A percentile compares a stretch with the other conserved stretches of the same genome.
Evolutionary conservation across 2,329 filamentous ascomycete genomes (phyloP).

Genomic region (Stagonosporopsis chrysanthemi): DNA sequence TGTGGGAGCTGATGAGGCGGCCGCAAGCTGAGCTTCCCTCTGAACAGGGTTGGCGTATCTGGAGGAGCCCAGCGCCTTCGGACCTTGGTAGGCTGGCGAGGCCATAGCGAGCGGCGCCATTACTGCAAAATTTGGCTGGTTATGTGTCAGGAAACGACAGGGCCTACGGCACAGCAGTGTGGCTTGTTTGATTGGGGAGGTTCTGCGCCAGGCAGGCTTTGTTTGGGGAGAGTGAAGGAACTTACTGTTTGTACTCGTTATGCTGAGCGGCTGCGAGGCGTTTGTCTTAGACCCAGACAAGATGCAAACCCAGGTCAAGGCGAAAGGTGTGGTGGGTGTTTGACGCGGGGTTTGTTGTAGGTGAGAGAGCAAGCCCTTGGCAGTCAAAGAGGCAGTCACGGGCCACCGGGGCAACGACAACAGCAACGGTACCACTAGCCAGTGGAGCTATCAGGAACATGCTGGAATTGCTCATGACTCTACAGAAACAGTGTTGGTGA

Average conservation of each 20-base stretch:
- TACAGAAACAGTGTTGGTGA: slow-evolving; percentile 3
- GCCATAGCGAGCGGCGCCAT: neutral
- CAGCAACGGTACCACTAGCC: neutral
- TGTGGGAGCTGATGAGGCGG: slow-evolving; percentile 14
- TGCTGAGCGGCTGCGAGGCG: neutral
- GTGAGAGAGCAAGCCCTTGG: slow-evolving; percentile 9
- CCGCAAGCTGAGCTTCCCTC: slow-evolving; percentile 14
- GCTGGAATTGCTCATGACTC: neutral
- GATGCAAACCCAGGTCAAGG: neutral
- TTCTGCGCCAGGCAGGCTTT: neutral
- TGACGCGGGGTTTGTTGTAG: neutral
- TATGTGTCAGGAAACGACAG: neutral
- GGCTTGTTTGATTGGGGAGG: neutral
- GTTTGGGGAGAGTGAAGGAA: neutral
- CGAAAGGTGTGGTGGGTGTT: neutral
- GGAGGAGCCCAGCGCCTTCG: slow-evolving; percentile 24
- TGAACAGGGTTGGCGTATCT: slow-evolving; percentile 29
- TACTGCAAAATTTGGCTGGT: neutral
- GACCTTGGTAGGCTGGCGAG: slow-evolving; percentile 13
- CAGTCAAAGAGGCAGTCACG: neutral
- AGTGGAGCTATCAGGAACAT: neutral
- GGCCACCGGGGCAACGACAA: neutral
- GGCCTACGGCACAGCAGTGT: neutral
- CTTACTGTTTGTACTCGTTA: neutral
- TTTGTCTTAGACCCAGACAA: neutral